Base-by-base conservation (phyloP, 2,329 filamentous ascomycete genomes). In the Xylaria hypoxylon region DNA sequence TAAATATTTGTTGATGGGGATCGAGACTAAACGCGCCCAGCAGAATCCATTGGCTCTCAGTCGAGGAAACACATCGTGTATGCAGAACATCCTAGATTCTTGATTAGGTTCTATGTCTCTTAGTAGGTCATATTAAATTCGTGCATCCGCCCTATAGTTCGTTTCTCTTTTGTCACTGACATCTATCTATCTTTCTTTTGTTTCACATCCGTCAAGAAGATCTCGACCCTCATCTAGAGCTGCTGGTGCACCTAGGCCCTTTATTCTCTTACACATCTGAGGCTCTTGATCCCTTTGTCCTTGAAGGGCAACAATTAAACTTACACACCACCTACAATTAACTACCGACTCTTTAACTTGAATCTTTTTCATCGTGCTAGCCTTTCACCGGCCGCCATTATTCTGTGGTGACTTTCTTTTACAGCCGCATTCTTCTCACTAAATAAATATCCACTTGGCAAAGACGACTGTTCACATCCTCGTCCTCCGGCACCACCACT, bases 261-360 rank as follows among this genome's bases (percentile, higher is more conserved):
- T 75, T 76, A 60, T 72, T 50, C 68, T 65, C 50, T 33, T 24
- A 19, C 51, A 55, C 48, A 19, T 22, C 47, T 52, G 61, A 60
- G 47, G 61, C 50, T 50, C 38, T 57, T 26, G 45, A 42, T 35
- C 53, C n/a, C 57, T 56, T 53, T 65, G 73, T 76, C 73, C 72
- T 75, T 70, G 73, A 76, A 38, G 71, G 74, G 68, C 69, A 51
- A 68, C 68, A 62, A 72, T 68, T 67, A 67, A 68, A 70, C 35
- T 64, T 19, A 63, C 51, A 59, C 44, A 59, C 47, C 26, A 42
- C 26, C 26, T n/a, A 35, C 31, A 53, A 52, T 24, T 13, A 45
- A 42, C 44, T 15, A 47, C 28, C 24, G 57, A 62, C 65, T 13
- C 52, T n/a, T 22, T 31, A 8, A 8, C 11, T n/a, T n/a, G n/a